Evolutionary conservation across 352 stramenopile species (phyloP).

Genomic region (Phytophthora uliginosa): DNA sequence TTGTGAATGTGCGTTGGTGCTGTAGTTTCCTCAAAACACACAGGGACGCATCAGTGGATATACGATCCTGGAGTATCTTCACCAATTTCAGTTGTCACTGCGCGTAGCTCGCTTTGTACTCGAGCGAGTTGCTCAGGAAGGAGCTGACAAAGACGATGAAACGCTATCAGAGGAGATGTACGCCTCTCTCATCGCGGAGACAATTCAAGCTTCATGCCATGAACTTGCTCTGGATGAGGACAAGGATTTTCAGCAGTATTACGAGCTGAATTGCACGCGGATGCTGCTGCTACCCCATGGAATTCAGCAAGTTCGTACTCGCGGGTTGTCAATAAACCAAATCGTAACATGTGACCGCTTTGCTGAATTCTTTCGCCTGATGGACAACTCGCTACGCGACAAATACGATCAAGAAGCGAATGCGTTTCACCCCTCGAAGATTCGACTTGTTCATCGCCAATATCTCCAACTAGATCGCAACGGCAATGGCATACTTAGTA

Average conservation of each 20-base stretch:
- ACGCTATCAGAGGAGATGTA: constrained; percentile 46
- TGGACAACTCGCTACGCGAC: constrained; percentile 37
- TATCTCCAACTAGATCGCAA: constrained; percentile 75
- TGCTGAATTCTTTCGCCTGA: constrained; percentile 53
- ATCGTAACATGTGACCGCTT: constrained; percentile 45
- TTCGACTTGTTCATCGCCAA: constrained; percentile 64
- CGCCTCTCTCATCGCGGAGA: constrained; percentile 33
- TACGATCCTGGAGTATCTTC: constrained; percentile 58
- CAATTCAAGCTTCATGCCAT: constrained; percentile 28
- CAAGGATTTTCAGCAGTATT: constrained; percentile 64
- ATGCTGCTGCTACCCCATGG: constrained; percentile 66
- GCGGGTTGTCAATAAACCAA: constrained; percentile 40
- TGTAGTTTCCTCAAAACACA: constrained; percentile 51
- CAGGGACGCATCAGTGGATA: constrained; percentile 51
- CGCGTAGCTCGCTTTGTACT: constrained; percentile 28
- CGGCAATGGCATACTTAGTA: constrained; percentile 68
- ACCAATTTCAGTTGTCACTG: constrained; percentile 50
- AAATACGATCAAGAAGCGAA: constrained; percentile 49
- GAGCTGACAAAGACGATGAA: constrained; percentile 16
- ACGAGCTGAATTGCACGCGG: constrained; percentile 67
- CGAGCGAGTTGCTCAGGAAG: constrained; percentile 21
- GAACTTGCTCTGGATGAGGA: constrained; percentile 40
- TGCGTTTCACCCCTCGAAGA: constrained; percentile 36
- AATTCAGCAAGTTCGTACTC: constrained; percentile 27
- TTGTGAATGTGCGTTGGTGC: background rate